Evolutionary conservation across 352 stramenopile genomes (phyloP), one percentile per base, ranked within the genome.

Genomic region (Phytopythium litorale): DNA sequence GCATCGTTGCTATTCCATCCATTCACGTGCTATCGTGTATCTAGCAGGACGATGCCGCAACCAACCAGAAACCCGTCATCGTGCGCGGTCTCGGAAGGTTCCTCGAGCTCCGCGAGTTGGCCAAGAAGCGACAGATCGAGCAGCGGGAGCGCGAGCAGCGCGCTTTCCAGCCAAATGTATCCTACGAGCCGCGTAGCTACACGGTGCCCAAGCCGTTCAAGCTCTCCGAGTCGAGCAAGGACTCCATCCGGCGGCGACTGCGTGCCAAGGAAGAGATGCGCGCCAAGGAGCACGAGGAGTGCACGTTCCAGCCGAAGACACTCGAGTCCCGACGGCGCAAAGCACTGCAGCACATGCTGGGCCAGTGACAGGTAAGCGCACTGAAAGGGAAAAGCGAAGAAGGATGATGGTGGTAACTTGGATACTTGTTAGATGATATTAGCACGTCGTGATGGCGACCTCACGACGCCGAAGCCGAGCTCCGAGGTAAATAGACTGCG

Each of bases 131-230:
- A 21, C 73, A 82, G 62, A 65, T 72, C 21, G 86, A 94, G 46
- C 73, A 81, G 51, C 76, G 82, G 25, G 57, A 85, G 62, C 79
- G 84, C 21, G 80, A 92, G 58, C 64, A 87, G 28, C 83, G 80
- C 37, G 74, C 81, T 0, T 94, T 94, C 60, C 62, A 71, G 28
- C 78, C 70, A 11, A 81, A 90, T 18, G 59, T 56, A 11, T 21
- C 69, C 1, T 91, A 91, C 56, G 76, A 88, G 30, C 82, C 82
- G 25, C 85, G 85, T 18, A 89, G 63, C 42, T 92, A 91, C 62
- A 94, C 85, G 0, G 68, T 92, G 7, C 85, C 81, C 0, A 81
- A 88, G 56, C 85, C 85, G 16, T 91, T 94, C 65, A 86, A 87
- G 16, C 57, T 94, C 9, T 91, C 82, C 13, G 68, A 76, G 54